Conservation (phyloP, 352 stramenopile genomes). For the Halophytophthora polymorphica region DNA sequence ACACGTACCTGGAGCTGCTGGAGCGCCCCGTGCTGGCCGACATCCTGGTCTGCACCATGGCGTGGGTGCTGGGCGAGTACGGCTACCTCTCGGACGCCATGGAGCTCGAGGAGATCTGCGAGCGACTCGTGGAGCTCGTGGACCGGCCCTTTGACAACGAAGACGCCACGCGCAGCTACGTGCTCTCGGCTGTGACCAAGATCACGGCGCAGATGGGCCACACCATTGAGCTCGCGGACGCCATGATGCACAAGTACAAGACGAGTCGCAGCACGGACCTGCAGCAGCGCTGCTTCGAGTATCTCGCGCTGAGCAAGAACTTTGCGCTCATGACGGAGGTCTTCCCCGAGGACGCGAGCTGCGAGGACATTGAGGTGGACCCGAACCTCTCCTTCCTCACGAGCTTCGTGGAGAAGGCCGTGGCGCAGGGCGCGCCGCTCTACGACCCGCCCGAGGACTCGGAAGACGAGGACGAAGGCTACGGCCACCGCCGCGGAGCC, state of each 20-base stretch:
- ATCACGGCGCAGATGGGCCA: conserved; percentile 95
- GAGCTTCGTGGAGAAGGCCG: conserved; percentile 91
- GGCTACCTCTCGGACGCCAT: conserved; percentile 94
- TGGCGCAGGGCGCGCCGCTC: conserved; percentile 88
- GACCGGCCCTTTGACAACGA: conserved; percentile 83
- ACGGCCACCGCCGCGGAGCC: conserved; percentile 55
- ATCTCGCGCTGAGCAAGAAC: conserved; percentile 93
- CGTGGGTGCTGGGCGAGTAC: conserved; percentile 99
- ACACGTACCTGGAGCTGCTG: conserved; percentile 96
- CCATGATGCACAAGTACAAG: conserved; percentile 97
- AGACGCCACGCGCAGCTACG: conserved; percentile 93
- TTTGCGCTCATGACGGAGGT: conserved; percentile 88
- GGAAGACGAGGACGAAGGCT: conserved; percentile 92
- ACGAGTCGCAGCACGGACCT: conserved; percentile 94
- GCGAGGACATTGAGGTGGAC: conserved; percentile 94
- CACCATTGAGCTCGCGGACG: conserved; percentile 86
- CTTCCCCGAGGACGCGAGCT: conserved; percentile 97
- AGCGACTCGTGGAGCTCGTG: conserved; percentile 93
- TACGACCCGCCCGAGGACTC: conserved; percentile 96
- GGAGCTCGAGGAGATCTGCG: conserved; percentile 93
- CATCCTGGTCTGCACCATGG: conserved; percentile 97
- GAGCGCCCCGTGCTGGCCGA: conserved; percentile 93
- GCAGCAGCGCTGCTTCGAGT: conserved; percentile 99
- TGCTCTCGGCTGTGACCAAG: conserved; percentile 97
- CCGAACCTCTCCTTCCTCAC: conserved; percentile 95